These are phyloP conservation scores for Seminavis robusta DNA, from an alignment of 108 stramenopile species.

Conservation along the genomic window DNA sequence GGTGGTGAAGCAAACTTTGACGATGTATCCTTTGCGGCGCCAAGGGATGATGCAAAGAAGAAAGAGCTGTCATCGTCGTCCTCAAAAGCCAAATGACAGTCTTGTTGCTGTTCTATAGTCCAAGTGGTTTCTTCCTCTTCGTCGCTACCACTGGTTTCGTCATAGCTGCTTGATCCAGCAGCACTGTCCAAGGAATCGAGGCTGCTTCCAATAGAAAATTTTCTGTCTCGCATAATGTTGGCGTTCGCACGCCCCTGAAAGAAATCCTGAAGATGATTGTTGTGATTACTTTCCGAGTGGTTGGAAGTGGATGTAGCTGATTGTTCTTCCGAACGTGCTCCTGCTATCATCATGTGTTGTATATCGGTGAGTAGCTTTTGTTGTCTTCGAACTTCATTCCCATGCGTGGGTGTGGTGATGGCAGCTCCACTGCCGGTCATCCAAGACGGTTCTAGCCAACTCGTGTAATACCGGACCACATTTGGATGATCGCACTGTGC, in stretches of 20 bases:
- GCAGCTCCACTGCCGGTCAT: conserved; percentile 56
- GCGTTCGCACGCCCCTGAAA: not conserved
- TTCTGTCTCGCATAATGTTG: not conserved
- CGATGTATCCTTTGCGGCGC: too few relatives aligned
- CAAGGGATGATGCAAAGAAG: too few relatives aligned
- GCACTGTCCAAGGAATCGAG: not conserved
- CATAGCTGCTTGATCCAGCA: not conserved
- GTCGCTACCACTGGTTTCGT: conserved; percentile 12
- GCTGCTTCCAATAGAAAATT: conserved; percentile 12
- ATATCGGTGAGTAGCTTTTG: conserved; percentile 1
- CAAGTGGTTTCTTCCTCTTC: not conserved
- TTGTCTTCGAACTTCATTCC: too few relatives aligned
- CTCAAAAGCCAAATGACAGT: too few relatives aligned
- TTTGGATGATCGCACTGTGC: conserved; percentile 87
- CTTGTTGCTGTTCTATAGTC: too few relatives aligned
- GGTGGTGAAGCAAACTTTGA: too few relatives aligned
- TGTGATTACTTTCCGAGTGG: too few relatives aligned
- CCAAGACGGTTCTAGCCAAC: conserved; percentile 91
- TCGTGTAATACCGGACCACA: conserved; percentile 89
- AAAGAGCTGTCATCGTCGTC: too few relatives aligned
- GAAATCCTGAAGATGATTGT: not conserved
- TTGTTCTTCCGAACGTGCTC: not conserved
- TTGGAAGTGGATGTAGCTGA: too few relatives aligned
- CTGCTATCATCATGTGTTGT: not conserved
- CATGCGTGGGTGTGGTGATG: not conserved